Evolutionary conservation across 2,329 filamentous ascomycete species (phyloP), one percentile per base, ranked within the genome.

Genomic region (Hymenoscyphus linearis): DNA sequence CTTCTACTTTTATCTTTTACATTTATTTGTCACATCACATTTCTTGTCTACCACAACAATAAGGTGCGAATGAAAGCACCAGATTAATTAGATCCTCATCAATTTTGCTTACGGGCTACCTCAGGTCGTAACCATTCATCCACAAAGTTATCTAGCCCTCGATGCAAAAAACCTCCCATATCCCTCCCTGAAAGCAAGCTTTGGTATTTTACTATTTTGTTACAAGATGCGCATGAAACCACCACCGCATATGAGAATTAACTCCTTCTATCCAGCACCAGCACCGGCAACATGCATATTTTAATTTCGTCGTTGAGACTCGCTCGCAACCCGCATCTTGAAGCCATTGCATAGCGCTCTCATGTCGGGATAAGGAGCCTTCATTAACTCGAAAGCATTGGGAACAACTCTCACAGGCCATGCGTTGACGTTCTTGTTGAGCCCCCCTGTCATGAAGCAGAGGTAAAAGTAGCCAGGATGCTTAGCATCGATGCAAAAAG

Each of bases 321-420:
- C 71, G 44, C 61, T 67, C 4, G 64, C 57, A 55, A 69, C 66
- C 4, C 69, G 66, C 58, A 73, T 57, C 81, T 98, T 98, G 82
- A 98, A 98, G 5, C 93, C 95, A 77, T 99, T 99, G 80, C 93
- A 96, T 65, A 99, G 79, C 55, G 92, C 91, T 68, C 89, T 84
- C 90, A 98, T 96, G 71, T 98, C 93, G 0, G 95, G 93, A 73
- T 99, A 99, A 58, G 88, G 85, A 67, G 90, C 89, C 67, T 89
- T 90, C 76, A 92, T 86, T 70, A 99, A 82, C 78, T 98, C 92
- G 72, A 93, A 99, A 4, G 91, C 95, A 70, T 96, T 90, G 2
- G 95, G 95, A 18, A 98, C 89, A 40, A 97, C 87, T 69, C 95
- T 93, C 66, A 99, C 91, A 4, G 86, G 85, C 87, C 93, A 93